Evolutionary conservation across 2,329 filamentous ascomycete genomes (phyloP).

Genomic region (Bipolaris bicolor): DNA sequence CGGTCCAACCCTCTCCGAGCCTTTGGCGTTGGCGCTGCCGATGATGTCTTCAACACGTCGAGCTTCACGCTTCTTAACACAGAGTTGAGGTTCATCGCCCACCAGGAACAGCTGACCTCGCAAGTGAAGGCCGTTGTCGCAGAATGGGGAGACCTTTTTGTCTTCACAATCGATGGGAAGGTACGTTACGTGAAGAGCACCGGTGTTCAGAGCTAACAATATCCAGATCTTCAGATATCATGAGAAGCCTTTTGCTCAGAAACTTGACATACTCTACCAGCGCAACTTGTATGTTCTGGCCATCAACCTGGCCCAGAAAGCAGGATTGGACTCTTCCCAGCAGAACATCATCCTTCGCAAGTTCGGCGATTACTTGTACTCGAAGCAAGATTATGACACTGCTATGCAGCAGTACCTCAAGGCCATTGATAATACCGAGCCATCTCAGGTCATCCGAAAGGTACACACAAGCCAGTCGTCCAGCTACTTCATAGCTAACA

Average conservation of each 20-base stretch:
- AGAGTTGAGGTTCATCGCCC: conserved; percentile 85
- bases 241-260: conserved; percentile 88
- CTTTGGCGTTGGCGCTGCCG: conserved; percentile 74
- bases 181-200: conserved; percentile 52
- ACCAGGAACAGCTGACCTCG: conserved; percentile 83
- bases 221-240: conserved; percentile 80
- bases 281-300: conserved; percentile 90
- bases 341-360: conserved; percentile 91
- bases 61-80: conserved; percentile 93
- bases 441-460: conserved; percentile 94
- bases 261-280: conserved; percentile 91
- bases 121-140: conserved; percentile 80
- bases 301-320: conserved; percentile 90
- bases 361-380: conserved; percentile 93
- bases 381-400: conserved; percentile 93
- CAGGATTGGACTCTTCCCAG: conserved; percentile 77
- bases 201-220: conserved; percentile 18
- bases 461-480: conserved; percentile 49
- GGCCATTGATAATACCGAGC: conserved; percentile 94
- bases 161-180: conserved; percentile 92
- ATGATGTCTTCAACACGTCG: conserved; percentile 83
- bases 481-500: conserved; percentile 14
- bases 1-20: conserved; percentile 69
- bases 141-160: conserved; percentile 89
- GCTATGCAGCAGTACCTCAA: conserved; percentile 99